Evolutionary conservation across 2,329 filamentous ascomycete species (phyloP), one percentile per base, ranked within the genome.

Genomic region (Aspergillus eucalypticola): DNA sequence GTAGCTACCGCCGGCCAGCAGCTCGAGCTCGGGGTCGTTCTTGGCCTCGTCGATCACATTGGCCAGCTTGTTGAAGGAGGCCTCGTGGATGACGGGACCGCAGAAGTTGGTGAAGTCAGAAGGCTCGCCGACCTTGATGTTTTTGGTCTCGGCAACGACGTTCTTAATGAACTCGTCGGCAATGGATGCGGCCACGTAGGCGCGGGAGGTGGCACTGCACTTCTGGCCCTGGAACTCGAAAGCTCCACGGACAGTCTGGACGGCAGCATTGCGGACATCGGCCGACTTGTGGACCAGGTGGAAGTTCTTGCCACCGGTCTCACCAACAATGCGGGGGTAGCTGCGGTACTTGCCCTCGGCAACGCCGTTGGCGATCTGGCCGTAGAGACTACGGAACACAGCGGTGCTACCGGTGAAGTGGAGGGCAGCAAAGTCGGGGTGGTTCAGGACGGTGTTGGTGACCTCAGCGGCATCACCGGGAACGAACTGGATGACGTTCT

Each of bases 231-330:
- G 91, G 81, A 88, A 96, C 76, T 96, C 92, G 71, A 96, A 96
- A 2, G 92, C 91, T 51, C 90, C 91, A 58, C 92, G 90, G 32
- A 96, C 86, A 5, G 91, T 95, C 76, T 96, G 90, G 66, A 90
- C 83, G 35, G 86, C 91, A 10, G 91, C 91, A 71, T 94, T 95
- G 62, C 86, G 81, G 53, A 95, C 78, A 68, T 96, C 90, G 41
- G 92, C 92, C 3, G 87, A 88, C 49, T 83, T 80, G 80, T 96
- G 91, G 32, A 96, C 78, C 55, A 96, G 78, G 76, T 96, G 92
- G 83, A 93, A 96, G 83, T 96, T 96, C 86, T 96, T 96, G 74
- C 92, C 92, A 61, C 92, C 91, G 27, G 92, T 96, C 83, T 96
- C 92, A 62, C 91, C 92, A 4, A 96, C 91, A 65, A 96, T 90